Evolutionary conservation across 192 early-diverging fungal species (phyloP).

Genomic region (Radiomyces spectabilis): DNA sequence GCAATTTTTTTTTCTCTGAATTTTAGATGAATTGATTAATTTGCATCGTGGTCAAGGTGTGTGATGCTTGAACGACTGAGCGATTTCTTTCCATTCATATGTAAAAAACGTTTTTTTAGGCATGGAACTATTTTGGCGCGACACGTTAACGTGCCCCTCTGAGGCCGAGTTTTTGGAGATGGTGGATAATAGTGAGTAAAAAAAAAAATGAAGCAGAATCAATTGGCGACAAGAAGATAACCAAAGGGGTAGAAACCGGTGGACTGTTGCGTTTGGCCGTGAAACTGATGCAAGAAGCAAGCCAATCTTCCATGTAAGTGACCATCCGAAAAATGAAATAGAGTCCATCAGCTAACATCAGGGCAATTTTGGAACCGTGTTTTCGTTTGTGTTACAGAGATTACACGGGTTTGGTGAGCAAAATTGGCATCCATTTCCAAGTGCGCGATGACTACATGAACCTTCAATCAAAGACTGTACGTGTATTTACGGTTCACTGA

Average conservation of each 20-base stretch:
- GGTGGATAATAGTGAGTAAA: conserved; percentile 84
- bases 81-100: neutral
- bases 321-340: neutral
- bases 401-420: conserved; percentile 72
- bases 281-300: conserved; percentile 84
- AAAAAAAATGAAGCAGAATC: neutral
- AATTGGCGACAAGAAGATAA: no score
- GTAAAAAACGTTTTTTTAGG: no score
- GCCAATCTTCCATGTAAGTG: conserved; percentile 27
- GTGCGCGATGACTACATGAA: conserved; percentile 98
- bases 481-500: no score
- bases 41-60: conserved; percentile 82
- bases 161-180: conserved; percentile 92
- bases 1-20: neutral
- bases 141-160: conserved; percentile 81
- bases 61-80: neutral
- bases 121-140: conserved; percentile 96
- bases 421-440: conserved; percentile 94
- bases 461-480: conserved; percentile 71
- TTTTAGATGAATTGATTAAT: conserved; percentile 74
- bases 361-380: neutral
- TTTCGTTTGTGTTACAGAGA: conserved; percentile 39
- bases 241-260: conserved; percentile 90
- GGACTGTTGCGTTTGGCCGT: conserved; percentile 92
- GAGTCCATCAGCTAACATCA: no score